Conservation (phyloP, 257 asterid species). For the Catharanthus roseus region DNA sequence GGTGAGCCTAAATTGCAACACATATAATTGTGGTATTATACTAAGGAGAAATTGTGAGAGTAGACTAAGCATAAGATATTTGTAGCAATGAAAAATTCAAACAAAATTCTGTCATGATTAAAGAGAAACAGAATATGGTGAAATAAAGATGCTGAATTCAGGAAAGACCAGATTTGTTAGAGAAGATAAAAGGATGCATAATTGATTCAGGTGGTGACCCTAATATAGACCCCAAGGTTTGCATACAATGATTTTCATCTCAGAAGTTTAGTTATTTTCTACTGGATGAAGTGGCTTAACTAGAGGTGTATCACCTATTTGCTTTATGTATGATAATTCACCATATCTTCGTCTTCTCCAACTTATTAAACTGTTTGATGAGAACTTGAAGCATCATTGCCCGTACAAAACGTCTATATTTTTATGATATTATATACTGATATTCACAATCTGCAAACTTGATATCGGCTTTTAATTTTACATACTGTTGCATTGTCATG, state of each 20-base stretch:
- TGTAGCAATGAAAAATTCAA: no score
- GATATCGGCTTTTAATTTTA: not conserved
- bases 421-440: not conserved
- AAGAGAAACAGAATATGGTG: no score
- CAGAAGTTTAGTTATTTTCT: conserved; percentile 8
- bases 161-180: conserved; percentile 49
- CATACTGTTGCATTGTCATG: not conserved
- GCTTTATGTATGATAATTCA: not conserved
- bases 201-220: conserved; percentile 97
- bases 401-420: not conserved
- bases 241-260: conserved; percentile 6
- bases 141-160: no score
- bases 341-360: not conserved
- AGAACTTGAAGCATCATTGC: not conserved
- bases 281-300: not conserved
- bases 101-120: no score
- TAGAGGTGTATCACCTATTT: not conserved
- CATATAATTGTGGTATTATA: no score
- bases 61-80: no score
- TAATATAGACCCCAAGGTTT: conserved; percentile 72
- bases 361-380: not conserved
- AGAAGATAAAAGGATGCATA: conserved; percentile 71
- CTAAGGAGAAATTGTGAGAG: no score
- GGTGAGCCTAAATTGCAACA: no score
- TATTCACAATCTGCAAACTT: not conserved